phyloP scores from a whole-genome alignment of 768 basidiomycete genomes.

The Boletus coccyginus region DNA sequence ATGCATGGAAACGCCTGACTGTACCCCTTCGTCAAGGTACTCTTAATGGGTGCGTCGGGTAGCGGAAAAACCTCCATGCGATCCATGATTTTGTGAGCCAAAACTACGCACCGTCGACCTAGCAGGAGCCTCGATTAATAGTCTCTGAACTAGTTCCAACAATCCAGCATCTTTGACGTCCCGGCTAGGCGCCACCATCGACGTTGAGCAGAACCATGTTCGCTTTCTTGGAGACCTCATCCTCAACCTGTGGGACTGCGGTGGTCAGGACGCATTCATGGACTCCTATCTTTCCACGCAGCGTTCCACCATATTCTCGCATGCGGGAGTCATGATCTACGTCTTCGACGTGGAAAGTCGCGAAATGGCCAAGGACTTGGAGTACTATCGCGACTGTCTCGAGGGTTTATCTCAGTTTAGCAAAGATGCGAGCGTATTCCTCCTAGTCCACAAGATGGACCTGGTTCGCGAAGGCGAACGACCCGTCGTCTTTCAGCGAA shows the following conservation, averaged over 20 bases:
- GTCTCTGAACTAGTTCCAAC: constrained; percentile 63
- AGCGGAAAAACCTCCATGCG: constrained; percentile 98
- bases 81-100: constrained; percentile 92
- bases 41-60: constrained; percentile 96
- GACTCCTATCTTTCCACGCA: constrained; percentile 93
- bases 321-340: constrained; percentile 97
- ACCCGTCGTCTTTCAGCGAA: constrained; percentile 60
- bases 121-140: constrained; percentile 4
- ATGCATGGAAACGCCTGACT: neutral
- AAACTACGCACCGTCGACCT: neutral
- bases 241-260: constrained; percentile 98
- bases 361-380: constrained; percentile 81
- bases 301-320: constrained; percentile 91
- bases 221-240: constrained; percentile 95
- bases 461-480: constrained; percentile 64
- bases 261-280: constrained; percentile 98
- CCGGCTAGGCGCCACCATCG: constrained; percentile 93
- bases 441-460: constrained; percentile 98
- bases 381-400: constrained; percentile 91
- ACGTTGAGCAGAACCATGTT: constrained; percentile 97
- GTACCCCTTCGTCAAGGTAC: constrained; percentile 53
- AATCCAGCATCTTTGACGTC: constrained; percentile 90
- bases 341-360: constrained; percentile 94
- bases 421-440: constrained; percentile 81
- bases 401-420: constrained; percentile 76